Percentiles rank a stretch among this genome's conserved stretches.
phyloP scores from a whole-genome alignment of 2,329 filamentous ascomycete species.

The Talaromyces sp. region DNA sequence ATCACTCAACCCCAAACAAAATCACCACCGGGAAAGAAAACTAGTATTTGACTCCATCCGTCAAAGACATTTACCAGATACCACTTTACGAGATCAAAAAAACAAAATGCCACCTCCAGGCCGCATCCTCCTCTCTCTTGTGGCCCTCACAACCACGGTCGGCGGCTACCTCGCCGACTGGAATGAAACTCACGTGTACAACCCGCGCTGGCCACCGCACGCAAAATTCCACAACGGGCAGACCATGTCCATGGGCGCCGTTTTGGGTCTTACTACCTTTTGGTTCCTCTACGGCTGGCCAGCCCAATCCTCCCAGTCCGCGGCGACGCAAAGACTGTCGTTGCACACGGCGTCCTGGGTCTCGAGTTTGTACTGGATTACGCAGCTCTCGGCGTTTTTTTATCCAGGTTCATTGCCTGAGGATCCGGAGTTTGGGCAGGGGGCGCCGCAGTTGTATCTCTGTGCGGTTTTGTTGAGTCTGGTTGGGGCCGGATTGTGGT shows the following conservation, averaged over 20 bases:
- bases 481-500: conserved; percentile 1
- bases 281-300: conserved; percentile 35
- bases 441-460: conserved; percentile 34
- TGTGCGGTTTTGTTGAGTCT: conserved; percentile 16
- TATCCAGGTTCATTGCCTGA: conserved; percentile 46
- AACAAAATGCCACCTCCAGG: neutral
- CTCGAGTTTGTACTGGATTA: conserved; percentile 45
- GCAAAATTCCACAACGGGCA: conserved; percentile 54
- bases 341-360: conserved; percentile 35
- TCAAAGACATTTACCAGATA: neutral
- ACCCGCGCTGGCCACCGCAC: conserved; percentile 50
- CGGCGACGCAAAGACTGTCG: conserved; percentile 11
- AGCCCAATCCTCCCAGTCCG: neutral
- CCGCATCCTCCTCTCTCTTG: conserved; percentile 20
- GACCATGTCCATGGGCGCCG: conserved; percentile 48
- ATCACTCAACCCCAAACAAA: neutral
- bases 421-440: conserved; percentile 47
- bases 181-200: conserved; percentile 47
- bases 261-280: conserved; percentile 37
- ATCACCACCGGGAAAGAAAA: neutral
- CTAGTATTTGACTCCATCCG: neutral
- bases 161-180: conserved; percentile 34
- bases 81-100: neutral
- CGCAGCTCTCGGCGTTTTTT: conserved; percentile 43
- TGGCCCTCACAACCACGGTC: conserved; percentile 19